Evolutionary conservation across 1,139 yeast species (phyloP), one percentile per base, ranked within the genome.

Genomic region (Geotrichum bryndzae): DNA sequence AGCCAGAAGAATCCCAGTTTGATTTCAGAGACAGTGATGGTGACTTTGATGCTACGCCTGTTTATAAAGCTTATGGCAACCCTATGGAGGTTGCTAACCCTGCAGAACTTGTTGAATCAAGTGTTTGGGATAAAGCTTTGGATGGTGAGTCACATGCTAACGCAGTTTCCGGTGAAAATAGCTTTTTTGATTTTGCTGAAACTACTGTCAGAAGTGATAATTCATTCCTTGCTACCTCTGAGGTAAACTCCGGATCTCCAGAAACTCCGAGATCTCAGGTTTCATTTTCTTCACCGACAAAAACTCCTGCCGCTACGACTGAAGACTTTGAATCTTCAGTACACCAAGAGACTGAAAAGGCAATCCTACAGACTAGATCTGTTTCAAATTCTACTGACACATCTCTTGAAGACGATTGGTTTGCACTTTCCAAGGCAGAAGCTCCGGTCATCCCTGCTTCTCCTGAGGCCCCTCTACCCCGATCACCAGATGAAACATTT

Each of bases 361-460:
- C 22, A 15, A 15, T 41, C 5, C 22, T 15, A n/a, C 48, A 41
- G 5, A 15, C 48, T n/a, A 41, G 22, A n/a, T 41, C 48, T 41
- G 22, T 41, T 41, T 54, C 57, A 13, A 51, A 31, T 51, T 15
- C 50, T 2, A 52, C 51, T 25, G 60, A 53, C 8, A 31, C 51
- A 25, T 48, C 60, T 13, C 38, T 58, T 35, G 60, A 58, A 41
- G 53, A 53, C 18, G 57, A 48, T 38, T 58, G 60, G 60, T 53
- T 53, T 53, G 51, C 60, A 6, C 54, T 50, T 25, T 33, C 59
- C 4, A 50, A 22, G 35, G 15, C 54, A 13, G 59, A 38, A 13
- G 41, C 48, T 25, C n/a, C 51, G 25, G 41, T 18, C 10, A 18
- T 48, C 3, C 5, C 57, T 7, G 27, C 35, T 13, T 51, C 51